Evolutionary conservation across 2,329 filamentous ascomycete species (phyloP).

Genomic region (Trichophyton equinum): DNA sequence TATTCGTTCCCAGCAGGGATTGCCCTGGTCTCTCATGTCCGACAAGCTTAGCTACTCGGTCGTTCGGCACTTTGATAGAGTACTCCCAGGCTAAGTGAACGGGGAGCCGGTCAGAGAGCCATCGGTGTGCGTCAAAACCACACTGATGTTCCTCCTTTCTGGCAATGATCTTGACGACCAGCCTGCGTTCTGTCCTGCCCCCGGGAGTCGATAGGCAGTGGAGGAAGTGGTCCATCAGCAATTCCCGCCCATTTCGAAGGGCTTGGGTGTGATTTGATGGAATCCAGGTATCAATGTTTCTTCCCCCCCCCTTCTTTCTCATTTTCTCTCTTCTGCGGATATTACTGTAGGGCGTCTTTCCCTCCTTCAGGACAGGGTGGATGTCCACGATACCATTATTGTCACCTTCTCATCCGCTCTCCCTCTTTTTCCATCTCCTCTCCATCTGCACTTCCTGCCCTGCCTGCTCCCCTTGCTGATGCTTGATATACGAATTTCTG

Average conservation of each 20-base stretch:
- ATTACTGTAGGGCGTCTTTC: not conserved
- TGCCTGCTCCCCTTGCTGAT: too few species aligned
- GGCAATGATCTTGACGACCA: not conserved
- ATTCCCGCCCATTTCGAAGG: not conserved
- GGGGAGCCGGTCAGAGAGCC: not conserved
- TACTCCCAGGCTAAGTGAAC: slow-evolving; percentile 10
- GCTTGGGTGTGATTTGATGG: not conserved
- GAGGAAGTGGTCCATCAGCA: not conserved
- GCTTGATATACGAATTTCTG: not conserved
- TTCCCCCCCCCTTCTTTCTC: not conserved
- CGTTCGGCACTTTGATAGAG: slow-evolving; percentile 12
- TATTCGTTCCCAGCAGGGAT: slow-evolving; percentile 2
- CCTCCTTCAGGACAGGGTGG: slow-evolving; percentile 7
- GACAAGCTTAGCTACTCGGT: slow-evolving; percentile 8
- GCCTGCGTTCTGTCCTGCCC: not conserved
- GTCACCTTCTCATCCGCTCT: not conserved
- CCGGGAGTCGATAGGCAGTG: not conserved
- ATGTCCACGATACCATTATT: not conserved
- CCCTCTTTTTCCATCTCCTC: not conserved
- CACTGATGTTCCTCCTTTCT: not conserved
- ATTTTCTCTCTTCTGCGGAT: not conserved
- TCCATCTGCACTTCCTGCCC: too few species aligned
- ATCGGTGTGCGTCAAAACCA: not conserved
- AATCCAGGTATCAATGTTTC: not conserved
- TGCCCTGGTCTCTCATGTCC: slow-evolving; percentile 6